Base-by-base conservation (phyloP, 2,329 filamentous ascomycete genomes). In the Fusarium praegraminearum region DNA sequence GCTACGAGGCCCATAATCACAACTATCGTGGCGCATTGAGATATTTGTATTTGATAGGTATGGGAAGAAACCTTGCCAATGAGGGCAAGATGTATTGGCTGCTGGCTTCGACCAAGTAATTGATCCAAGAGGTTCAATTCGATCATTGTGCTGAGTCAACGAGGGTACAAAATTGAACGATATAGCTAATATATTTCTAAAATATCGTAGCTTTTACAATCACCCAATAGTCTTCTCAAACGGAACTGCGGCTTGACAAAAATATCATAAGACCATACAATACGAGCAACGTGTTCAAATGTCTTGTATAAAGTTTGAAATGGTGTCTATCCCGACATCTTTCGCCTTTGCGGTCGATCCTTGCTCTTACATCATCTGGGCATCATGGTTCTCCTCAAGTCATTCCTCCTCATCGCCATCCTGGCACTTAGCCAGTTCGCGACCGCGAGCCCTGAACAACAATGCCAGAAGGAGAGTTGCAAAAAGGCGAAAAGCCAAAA, bases 1-100 rank as follows among this genome's bases (percentile, higher is more conserved):
- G 18, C 12, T 38, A 20, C n/a, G 13, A 6, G 11, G 3, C 18
- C n/a, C 20, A 38, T 6, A n/a, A 7, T n/a, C 16, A 16, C 0
- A 30, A 30, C 3, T 12, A 30, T 1, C 28, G 4, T 12, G 28
- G 11, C 1, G 28, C 0, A 2, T 30, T 12, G 1, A 30, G 0
- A 1, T 2, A 30, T 12, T 1, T 1, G 28, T 30, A 0, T 36
- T 36, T n/a, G 35, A 36, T n/a, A 36, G 35, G n/a, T n/a, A 36
- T 11, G 16, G 9, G n/a, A 10, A 1, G 18, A 11, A 9, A n/a
- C 16, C 16, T 36, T 16, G 9, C 18, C 18, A 36, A n/a, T 36
- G 16, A 36, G 5, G 16, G 11, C 9, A 36, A 18, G 8, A 36
- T 0, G 35, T n/a, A 10, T 36, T 36, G 16, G 33, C 16, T 18